phyloP scores from a whole-genome alignment of 495 filamentous ascomycete species.

The Cenococcum geophilum region DNA sequence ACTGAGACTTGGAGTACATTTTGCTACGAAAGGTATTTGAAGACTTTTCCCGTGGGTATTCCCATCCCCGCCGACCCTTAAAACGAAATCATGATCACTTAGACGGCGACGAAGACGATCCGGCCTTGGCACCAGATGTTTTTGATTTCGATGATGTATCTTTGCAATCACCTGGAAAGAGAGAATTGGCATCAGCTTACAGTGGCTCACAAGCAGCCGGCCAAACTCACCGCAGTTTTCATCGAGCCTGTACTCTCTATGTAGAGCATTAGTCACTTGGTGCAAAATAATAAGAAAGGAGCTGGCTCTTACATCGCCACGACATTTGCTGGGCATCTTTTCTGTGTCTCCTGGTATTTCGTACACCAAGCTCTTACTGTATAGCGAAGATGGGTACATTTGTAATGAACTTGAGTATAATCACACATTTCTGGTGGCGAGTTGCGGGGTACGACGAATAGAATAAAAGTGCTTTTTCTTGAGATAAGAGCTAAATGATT shows the following conservation, averaged over 20 bases:
- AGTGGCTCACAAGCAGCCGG: background rate
- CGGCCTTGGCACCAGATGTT: background rate
- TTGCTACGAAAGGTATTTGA: background rate
- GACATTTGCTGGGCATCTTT: constrained; percentile 45
- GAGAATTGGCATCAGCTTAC: background rate
- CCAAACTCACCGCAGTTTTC: constrained; percentile 41
- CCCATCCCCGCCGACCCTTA: background rate
- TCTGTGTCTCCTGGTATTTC: constrained; percentile 45
- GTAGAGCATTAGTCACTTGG: constrained; percentile 3
- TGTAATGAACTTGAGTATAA: constrained; percentile 48
- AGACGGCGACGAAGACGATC: background rate
- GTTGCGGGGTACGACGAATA: background rate
- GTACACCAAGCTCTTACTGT: constrained; percentile 50
- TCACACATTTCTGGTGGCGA: constrained; percentile 45
- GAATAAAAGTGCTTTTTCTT: background rate
- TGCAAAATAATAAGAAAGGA: background rate
- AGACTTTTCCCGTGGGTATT: constrained; percentile 8
- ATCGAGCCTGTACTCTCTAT: constrained; percentile 41
- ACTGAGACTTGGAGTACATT: constrained; percentile 7
- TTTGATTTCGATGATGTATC: constrained; percentile 3
- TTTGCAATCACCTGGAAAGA: constrained; percentile 2
- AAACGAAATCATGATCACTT: background rate
- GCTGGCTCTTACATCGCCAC: constrained; percentile 41
- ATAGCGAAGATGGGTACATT: constrained; percentile 47
- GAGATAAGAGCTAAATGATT: constrained; percentile 1